phyloP scores from a whole-genome alignment of 2,329 filamentous ascomycete genomes.

The Cladosporium velox region DNA sequence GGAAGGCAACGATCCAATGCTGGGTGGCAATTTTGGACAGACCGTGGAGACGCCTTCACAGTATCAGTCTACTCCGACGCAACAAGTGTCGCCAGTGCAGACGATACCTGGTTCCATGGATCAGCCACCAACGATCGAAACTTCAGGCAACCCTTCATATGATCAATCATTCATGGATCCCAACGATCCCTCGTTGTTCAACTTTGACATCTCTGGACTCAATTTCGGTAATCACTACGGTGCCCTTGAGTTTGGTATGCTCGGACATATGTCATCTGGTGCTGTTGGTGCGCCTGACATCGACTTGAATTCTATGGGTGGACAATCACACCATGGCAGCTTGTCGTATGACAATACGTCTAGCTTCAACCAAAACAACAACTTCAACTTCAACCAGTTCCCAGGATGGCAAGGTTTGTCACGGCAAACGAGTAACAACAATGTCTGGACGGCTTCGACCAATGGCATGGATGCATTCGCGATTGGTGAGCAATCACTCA shows the following conservation, averaged over 20 bases:
- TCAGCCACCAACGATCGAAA: conserved; percentile 30
- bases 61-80: conserved; percentile 61
- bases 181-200: conserved; percentile 88
- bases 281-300: conserved; percentile 50
- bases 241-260: conserved; percentile 91
- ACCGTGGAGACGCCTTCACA: conserved; percentile 64
- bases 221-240: conserved; percentile 97
- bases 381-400: conserved; percentile 31
- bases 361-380: conserved; percentile 28
- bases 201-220: conserved; percentile 90
- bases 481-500: conserved; percentile 60
- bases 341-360: conserved; percentile 34
- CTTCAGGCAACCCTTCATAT: conserved; percentile 48
- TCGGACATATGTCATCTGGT: conserved; percentile 93
- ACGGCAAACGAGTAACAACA: conserved; percentile 46
- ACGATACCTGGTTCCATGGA: conserved; percentile 51
- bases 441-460: conserved; percentile 46
- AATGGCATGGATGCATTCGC: conserved; percentile 56
- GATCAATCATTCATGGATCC: conserved; percentile 74
- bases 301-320: conserved; percentile 36
- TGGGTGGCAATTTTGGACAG: conserved; percentile 41
- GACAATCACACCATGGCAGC: conserved; percentile 31
- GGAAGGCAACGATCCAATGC: conserved; percentile 37
- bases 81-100: conserved; percentile 48
- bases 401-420: conserved; percentile 39